Percentiles rank a stretch among this genome's conserved stretches.
Conservation (phyloP, 768 basidiomycete species). For the Postia placenta region DNA sequence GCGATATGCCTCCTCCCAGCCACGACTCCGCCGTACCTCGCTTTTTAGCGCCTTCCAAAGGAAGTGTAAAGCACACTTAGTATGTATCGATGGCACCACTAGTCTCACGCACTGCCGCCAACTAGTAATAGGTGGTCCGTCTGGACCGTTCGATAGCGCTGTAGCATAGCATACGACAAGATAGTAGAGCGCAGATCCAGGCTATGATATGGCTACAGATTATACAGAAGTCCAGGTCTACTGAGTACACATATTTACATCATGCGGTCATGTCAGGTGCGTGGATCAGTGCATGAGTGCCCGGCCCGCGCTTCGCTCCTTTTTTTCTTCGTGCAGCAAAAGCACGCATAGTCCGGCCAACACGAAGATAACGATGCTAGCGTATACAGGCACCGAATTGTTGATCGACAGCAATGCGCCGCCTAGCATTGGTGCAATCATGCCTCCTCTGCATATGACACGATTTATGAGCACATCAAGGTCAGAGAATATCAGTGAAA, state of each 20-base stretch:
- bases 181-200: background rate
- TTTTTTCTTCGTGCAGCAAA: constrained; percentile 46
- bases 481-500: constrained; percentile 8
- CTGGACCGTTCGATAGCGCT: too few relatives aligned
- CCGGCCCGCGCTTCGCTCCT: constrained; percentile 26
- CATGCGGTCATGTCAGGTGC: background rate
- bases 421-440: constrained; percentile 81
- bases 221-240: background rate
- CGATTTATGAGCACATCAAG: background rate
- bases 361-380: constrained; percentile 60
- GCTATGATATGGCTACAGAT: background rate
- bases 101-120: too few relatives aligned
- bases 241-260: background rate
- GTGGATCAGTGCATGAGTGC: constrained; percentile 15
- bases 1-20: background rate
- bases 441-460: constrained; percentile 68
- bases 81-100: background rate
- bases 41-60: too few relatives aligned
- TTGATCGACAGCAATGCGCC: constrained; percentile 65
- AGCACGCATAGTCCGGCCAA: constrained; percentile 60
- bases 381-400: constrained; percentile 69
- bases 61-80: too few relatives aligned
- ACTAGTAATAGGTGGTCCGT: too few relatives aligned
- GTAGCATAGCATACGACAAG: background rate
- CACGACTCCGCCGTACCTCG: background rate